Base-by-base conservation (phyloP, 1,139 yeast genomes). In the Taphrina pruni region DNA sequence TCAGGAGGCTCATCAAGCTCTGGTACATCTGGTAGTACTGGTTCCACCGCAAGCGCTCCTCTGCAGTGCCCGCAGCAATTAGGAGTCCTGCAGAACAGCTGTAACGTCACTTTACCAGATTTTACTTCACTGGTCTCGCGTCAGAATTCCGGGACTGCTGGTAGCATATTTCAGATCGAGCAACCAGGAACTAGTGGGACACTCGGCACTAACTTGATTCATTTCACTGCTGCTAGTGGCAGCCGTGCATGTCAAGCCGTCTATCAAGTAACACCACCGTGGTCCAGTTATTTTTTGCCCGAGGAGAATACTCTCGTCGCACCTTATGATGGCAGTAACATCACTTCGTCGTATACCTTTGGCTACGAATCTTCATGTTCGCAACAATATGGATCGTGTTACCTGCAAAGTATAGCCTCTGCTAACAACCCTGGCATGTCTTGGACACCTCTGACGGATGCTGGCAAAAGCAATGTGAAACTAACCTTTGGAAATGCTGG, bases 351-450 rank as follows among this genome's bases (percentile, higher is more conserved):
- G 9, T 46, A 46, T 46, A 46, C 51, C 9, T 46, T 46, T 20
- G 51, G 51, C 20, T 46, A 46, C 51, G 51, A 46, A 20, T 12
- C 51, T 2, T 46, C 51, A 1, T 46, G 51, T 6, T 5, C 51
- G 2, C 51, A 46, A n/a, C 51, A 46, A 46, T 46, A 46, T n/a
- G 51, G 51, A 12, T 46, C 51, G 51, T 46, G 51, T n/a, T 46
- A 46, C 20, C n/a, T 46, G 51, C 20, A 46, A n/a, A 46, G 51
- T 20, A n/a, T 46, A 12, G 20, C 20, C n/a, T 46, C 51, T 12
- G 51, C 51, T 17, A 46, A 46, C 11, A n/a, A 46, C 8, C 51
- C 51, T 12, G 17, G n/a, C 11, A 46, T 46, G 51, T 12, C 51
- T 2, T 46, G 51, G 51, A 11, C n/a, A 46, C 51, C 51, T 12